Percentiles rank a stretch among this genome's conserved stretches.
Evolutionary conservation across 371 early-diverging fungal species (phyloP).

Genomic region (Mucor piriformis): DNA sequence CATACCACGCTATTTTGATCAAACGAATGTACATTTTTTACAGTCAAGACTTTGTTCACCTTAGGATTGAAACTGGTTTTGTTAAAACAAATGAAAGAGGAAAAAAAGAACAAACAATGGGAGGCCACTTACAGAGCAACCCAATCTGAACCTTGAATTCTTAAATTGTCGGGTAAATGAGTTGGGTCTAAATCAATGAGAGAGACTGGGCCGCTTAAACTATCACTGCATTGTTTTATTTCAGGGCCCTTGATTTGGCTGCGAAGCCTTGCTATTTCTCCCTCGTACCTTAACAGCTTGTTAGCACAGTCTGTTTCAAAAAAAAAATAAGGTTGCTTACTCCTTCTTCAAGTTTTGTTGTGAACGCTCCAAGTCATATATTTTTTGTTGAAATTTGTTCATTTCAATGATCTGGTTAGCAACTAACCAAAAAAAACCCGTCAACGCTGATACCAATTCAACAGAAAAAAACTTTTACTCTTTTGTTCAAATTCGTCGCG

Average conservation of each 20-base stretch:
- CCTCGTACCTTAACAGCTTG: no score
- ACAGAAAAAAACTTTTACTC: no score
- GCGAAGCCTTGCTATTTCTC: constrained; percentile 51
- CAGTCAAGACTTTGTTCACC: constrained; percentile 69
- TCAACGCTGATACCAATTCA: no score
- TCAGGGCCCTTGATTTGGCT: constrained; percentile 45
- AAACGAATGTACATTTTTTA: constrained; percentile 83
- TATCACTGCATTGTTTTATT: background rate
- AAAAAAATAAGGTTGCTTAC: constrained; percentile 41
- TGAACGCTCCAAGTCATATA: constrained; percentile 80
- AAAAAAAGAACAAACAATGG: no score
- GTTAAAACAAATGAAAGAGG: no score
- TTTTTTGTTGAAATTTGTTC: constrained; percentile 73
- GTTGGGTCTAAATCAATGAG: constrained; percentile 85
- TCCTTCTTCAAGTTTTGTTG: constrained; percentile 78
- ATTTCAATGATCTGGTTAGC: constrained; percentile 81
- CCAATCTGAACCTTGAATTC: constrained; percentile 89
- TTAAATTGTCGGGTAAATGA: constrained; percentile 74
- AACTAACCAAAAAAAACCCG: constrained; percentile 57
- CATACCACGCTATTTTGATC: constrained; percentile 94
- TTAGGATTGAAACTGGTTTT: constrained; percentile 83
- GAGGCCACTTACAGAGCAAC: constrained; percentile 82
- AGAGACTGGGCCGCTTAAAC: constrained; percentile 7
- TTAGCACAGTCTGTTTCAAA: constrained; percentile 30
- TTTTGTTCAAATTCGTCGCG: no score